phyloP scores from a whole-genome alignment of 345 rosid genomes.

The Arabidopsis arenosa region DNA sequence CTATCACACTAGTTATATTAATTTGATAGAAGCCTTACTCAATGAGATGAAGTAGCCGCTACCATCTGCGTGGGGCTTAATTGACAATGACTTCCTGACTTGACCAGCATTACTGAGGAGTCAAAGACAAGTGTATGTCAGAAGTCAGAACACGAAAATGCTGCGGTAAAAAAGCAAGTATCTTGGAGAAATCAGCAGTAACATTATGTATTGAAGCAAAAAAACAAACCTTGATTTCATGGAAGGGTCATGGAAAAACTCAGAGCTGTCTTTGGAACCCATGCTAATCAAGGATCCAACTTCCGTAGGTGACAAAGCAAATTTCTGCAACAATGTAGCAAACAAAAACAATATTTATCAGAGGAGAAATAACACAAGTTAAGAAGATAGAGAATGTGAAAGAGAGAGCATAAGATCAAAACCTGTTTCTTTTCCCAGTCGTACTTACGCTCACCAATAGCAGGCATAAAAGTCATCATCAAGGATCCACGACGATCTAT shows the following conservation, averaged over 20 bases:
- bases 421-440: constrained; percentile 85
- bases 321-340: constrained; percentile 55
- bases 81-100: constrained; percentile 82
- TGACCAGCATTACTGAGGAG: constrained; percentile 88
- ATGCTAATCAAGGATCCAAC: constrained; percentile 82
- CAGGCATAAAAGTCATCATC: constrained; percentile 82
- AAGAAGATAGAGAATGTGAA: background rate
- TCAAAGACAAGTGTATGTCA: constrained; percentile 13
- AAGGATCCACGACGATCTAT: constrained; percentile 76
- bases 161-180: background rate
- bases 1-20: background rate
- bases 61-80: constrained; percentile 68
- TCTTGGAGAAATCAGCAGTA: background rate
- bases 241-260: constrained; percentile 95
- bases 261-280: constrained; percentile 72
- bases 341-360: background rate
- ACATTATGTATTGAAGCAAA: background rate
- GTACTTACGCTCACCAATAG: constrained; percentile 88
- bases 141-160: constrained; percentile 15
- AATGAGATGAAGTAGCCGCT: constrained; percentile 75
- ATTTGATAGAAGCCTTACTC: constrained; percentile 58
- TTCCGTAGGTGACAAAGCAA: constrained; percentile 92
- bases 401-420: constrained; percentile 9
- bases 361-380: background rate
- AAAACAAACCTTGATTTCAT: constrained; percentile 77